Conservation (phyloP, 139 green algal genomes). For the Tetradesmus lagerheimii region DNA sequence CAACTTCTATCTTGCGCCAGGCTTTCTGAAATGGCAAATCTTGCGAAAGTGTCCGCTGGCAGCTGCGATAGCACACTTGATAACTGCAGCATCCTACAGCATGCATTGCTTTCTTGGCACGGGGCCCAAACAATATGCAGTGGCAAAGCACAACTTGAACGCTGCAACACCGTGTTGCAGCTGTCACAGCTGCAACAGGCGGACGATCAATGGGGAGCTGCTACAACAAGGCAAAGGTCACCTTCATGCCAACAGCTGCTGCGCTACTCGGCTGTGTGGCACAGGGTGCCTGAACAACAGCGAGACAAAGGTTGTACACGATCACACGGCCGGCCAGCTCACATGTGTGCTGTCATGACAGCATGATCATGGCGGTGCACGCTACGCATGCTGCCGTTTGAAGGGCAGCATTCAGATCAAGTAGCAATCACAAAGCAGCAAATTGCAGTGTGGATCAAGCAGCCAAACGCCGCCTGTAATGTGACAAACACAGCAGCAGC, state of each 20-base stretch:
- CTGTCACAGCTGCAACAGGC: not conserved
- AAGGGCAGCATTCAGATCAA: not conserved
- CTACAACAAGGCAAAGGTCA: not conserved
- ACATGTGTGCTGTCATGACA: constrained; percentile 5
- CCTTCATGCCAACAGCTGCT: not conserved
- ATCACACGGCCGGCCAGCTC: not conserved
- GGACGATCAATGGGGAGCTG: not conserved
- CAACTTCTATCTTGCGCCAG: no score
- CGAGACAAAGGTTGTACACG: not conserved
- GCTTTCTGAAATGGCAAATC: no score
- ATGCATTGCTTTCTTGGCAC: not conserved
- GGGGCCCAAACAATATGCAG: not conserved
- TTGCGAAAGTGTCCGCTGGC: no score
- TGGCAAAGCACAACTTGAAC: not conserved
- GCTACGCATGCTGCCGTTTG: not conserved
- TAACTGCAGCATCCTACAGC: not conserved
- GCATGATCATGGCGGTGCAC: not conserved
- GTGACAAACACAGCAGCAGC: not conserved
- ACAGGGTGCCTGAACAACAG: not conserved
- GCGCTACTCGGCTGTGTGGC: not conserved
- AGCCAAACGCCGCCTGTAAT: not conserved
- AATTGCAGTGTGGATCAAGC: not conserved
- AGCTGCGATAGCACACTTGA: no score
- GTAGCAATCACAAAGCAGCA: not conserved
- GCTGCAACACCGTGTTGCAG: no score